Evolutionary conservation across 805 yeast genomes (phyloP).

Genomic region (Saccharomycopsis vini): DNA sequence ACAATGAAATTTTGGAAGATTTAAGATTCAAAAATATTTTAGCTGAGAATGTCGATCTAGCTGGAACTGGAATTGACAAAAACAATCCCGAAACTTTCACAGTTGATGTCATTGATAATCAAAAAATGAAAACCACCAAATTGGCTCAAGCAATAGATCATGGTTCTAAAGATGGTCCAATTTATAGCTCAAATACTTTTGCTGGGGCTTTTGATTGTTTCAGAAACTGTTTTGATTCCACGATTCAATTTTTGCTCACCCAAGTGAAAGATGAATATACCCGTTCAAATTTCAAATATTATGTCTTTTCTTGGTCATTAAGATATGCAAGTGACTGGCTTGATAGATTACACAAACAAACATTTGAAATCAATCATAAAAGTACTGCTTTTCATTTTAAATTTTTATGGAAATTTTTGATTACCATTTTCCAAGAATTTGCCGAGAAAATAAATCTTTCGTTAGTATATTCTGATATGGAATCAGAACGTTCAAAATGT

Average conservation of each 20-base stretch:
- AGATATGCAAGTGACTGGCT: neutral
- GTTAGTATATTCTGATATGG: neutral
- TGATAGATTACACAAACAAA: neutral
- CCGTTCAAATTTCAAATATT: neutral
- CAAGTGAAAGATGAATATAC: neutral
- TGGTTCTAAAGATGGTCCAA: neutral
- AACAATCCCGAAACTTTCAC: no score
- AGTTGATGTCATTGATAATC: no score
- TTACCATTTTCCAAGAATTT: neutral
- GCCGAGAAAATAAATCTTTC: neutral
- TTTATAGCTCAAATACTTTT: neutral
- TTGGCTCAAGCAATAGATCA: neutral
- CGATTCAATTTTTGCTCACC: neutral
- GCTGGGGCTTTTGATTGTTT: slow-evolving; percentile 5
- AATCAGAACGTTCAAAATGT: neutral
- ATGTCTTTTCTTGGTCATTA: neutral
- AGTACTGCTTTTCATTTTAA: neutral
- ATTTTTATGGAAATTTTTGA: neutral
- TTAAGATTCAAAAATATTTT: neutral
- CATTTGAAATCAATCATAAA: neutral
- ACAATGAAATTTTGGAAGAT: neutral
- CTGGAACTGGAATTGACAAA: no score
- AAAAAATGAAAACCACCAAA: no score
- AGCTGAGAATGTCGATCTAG: no score
- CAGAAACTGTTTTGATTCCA: neutral